Percentiles rank a stretch among this genome's conserved stretches.
phyloP scores from a whole-genome alignment of 345 rosid species.

The Salix caprea region DNA sequence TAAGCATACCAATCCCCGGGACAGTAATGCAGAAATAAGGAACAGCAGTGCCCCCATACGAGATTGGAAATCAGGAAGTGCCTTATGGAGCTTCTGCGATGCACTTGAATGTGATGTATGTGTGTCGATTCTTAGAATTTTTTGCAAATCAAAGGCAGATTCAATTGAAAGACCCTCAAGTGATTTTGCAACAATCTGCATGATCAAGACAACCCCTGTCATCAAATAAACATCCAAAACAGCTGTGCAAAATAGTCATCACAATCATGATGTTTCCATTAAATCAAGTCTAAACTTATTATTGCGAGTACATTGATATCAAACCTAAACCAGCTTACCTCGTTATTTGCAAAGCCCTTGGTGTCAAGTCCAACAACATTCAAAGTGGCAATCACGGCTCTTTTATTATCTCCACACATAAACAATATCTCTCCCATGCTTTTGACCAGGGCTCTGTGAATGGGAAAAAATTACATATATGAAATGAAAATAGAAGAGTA shows the following conservation, averaged over 20 bases:
- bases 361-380: conserved; percentile 21
- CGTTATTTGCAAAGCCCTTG: conserved; percentile 42
- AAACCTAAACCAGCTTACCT: conserved; percentile 42
- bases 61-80: conserved; percentile 73
- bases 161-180: conserved; percentile 68
- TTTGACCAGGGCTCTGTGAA: conserved; percentile 68
- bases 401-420: conserved; percentile 67
- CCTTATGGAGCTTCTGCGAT: conserved; percentile 47
- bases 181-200: conserved; percentile 50
- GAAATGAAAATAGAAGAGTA: neutral
- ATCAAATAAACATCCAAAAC: neutral
- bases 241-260: neutral
- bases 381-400: conserved; percentile 65
- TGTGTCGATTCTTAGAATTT: conserved; percentile 58
- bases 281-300: neutral
- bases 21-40: conserved; percentile 89
- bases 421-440: conserved; percentile 96
- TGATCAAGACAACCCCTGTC: conserved; percentile 7
- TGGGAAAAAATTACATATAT: neutral
- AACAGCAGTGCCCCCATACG: conserved; percentile 94
- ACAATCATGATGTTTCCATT: neutral
- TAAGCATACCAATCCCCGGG: conserved; percentile 89
- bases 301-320: conserved; percentile 10
- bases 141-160: conserved; percentile 77
- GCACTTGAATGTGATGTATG: conserved; percentile 49